These are phyloP conservation scores for Trichosanthes truncata DNA, from an alignment of 306 rosid genomes.

Conservation along the genomic window DNA sequence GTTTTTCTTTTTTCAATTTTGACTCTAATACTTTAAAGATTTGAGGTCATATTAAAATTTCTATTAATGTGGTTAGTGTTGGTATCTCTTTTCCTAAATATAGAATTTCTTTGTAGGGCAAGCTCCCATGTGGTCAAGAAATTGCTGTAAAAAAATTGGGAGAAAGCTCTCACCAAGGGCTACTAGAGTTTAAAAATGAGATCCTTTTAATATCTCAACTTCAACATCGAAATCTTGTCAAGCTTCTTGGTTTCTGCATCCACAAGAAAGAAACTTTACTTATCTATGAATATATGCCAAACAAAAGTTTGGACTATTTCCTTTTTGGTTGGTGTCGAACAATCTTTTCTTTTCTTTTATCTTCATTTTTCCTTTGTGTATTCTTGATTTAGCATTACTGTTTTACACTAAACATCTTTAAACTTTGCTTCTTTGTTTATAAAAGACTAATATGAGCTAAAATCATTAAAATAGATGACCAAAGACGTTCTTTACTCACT, in stretches of 20 bases:
- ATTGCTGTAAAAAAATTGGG: conserved; percentile 30
- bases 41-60: too few species aligned
- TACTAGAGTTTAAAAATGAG: conserved; percentile 28
- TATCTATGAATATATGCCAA: conserved; percentile 30
- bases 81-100: background rate
- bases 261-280: conserved; percentile 24
- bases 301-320: conserved; percentile 28
- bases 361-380: too few species aligned
- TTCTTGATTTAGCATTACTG: background rate
- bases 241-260: conserved; percentile 24
- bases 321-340: conserved; percentile 24
- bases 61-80: too few species aligned
- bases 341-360: background rate
- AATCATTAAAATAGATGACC: conserved; percentile 20
- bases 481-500: conserved; percentile 18
- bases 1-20: too few species aligned
- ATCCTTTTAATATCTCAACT: conserved; percentile 19
- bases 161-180: conserved; percentile 25
- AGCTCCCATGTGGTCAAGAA: conserved; percentile 17
- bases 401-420: too few species aligned
- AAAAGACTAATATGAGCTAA: background rate
- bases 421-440: background rate
- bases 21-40: too few species aligned
- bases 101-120: conserved; percentile 15
- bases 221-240: conserved; percentile 35